Evolutionary conservation across 768 basidiomycete genomes (phyloP), one percentile per base, ranked within the genome.

Genomic region (Lactarius quietus): DNA sequence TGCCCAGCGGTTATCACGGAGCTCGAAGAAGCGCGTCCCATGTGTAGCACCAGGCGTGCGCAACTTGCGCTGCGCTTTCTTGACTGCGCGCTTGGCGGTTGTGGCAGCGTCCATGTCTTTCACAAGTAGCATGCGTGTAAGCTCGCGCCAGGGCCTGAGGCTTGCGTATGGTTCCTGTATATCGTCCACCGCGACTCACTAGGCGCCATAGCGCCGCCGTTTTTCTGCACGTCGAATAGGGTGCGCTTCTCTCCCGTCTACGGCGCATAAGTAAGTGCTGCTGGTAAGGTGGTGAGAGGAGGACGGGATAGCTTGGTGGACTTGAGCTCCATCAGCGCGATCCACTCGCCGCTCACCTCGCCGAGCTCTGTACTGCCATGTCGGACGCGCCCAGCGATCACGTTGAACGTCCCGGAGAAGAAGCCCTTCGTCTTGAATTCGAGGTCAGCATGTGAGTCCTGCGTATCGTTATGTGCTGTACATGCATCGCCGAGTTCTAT

Each of bases 341-440:
- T 92, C 97, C 97, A 99, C 74, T 89, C 84, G 33, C 97, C 97
- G 17, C 84, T 84, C 41, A 99, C 77, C 73, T 98, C 95, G 5
- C 95, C 97, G 17, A 92, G 78, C 3, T 92, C 90, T 6, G 77
- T 77, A 31, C 79, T 77, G 17, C 83, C 81, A 57, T 80, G 83
- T 68, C 88, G 88, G 70, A 98, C 82, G 69, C 86, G 85, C 14
- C 97, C 97, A 6, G 85, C 76, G 64, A 99, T 84, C 41, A 89
- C 87, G 73, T 99, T 98, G n/a, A 80, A 96, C 62, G 91, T 90
- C 28, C 97, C 45, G n/a, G n/a, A n/a, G n/a, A n/a, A n/a, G n/a
- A n/a, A n/a, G n/a, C n/a, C n/a, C n/a, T n/a, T n/a, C n/a, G 95
- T 95, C 83, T 98, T 98, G 82, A 98, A 99, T 70, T 98, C 94